Evolutionary conservation across 371 early-diverging fungal species (phyloP).

Genomic region (Dipsacomyces acuminosporus): DNA sequence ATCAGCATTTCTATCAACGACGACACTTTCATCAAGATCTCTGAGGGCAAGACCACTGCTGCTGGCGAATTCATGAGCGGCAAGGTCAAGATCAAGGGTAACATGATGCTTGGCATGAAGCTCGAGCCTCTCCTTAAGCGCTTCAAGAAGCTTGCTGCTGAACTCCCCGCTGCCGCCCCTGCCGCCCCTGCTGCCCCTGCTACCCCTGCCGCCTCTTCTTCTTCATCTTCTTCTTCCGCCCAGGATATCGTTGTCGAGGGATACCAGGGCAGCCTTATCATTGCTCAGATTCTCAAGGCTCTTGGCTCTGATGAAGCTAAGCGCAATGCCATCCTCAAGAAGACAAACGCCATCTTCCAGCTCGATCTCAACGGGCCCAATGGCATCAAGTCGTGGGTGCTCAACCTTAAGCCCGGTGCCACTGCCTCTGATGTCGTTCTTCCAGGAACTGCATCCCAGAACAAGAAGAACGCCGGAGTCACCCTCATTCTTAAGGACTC

Average conservation of each 20-base stretch:
- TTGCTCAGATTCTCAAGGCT: constrained; percentile 32
- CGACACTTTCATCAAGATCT: constrained; percentile 77
- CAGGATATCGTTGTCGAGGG: constrained; percentile 30
- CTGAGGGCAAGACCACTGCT: constrained; percentile 73
- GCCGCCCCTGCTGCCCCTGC: constrained; percentile 8
- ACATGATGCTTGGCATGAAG: constrained; percentile 82
- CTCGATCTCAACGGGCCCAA: constrained; percentile 63
- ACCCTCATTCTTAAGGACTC: constrained; percentile 60
- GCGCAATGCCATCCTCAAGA: constrained; percentile 49
- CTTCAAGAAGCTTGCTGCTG: constrained; percentile 40
- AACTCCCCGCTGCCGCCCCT: constrained; percentile 16
- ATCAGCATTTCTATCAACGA: constrained; percentile 62
- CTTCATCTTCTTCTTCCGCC: background rate
- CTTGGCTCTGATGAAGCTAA: constrained; percentile 31
- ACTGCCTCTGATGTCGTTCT: constrained; percentile 31
- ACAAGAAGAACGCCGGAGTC: constrained; percentile 59
- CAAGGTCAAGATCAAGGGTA: constrained; percentile 85
- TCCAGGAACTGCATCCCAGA: constrained; percentile 27
- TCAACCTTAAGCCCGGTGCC: constrained; percentile 64
- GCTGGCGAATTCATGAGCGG: constrained; percentile 84
- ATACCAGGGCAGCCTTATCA: constrained; percentile 34
- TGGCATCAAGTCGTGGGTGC: constrained; percentile 51
- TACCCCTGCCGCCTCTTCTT: background rate
- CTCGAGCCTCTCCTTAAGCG: constrained; percentile 61
- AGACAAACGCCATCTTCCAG: constrained; percentile 81